Base-by-base conservation (phyloP, 441 rosid species). In the Geranium incanum region DNA sequence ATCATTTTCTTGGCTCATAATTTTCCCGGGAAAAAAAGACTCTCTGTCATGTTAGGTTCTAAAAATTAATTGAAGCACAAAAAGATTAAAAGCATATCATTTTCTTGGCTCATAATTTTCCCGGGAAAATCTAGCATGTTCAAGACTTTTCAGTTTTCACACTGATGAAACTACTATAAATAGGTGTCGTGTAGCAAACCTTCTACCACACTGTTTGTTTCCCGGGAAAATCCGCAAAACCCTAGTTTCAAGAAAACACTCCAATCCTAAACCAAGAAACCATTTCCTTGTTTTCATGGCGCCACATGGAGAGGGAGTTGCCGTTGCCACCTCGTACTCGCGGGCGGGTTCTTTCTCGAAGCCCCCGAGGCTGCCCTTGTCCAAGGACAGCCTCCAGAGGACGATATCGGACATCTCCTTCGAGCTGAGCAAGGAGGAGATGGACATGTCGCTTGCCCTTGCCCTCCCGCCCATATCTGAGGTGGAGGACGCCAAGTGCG, bases 401-500 rank as follows among this genome's bases (percentile, higher is more conserved):
- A 86, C 94, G 9, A 68, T 77, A 43, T 95, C 97, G 0, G 97
- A 92, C 72, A 79, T 90, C 71, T 75, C 94, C 0, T 79, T 84
- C 43, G 81, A 84, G 52, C 73, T 86, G 18, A 81, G 75, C 79
- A 84, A 88, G 72, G 92, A 88, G 66, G 79, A 72, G 0, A 50
- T 70, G 0, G 76, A 76, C 4, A 4, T 18, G 8, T 69, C 71
- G 7, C 60, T 72, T 23, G 66, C n/a, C 68, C 70, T 45, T 11
- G 18, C 19, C 33, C 86, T 91, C 0, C 87, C 88, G 3, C 77
- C 89, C 0, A 89, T 90, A 68, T 86, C 88, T 0, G 99, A 92
- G 79, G 95, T 90, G 0, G 91, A 86, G 73, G 89, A 89, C 48
- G 91, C 93, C 13, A 89, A 87, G 77, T 95, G 98, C 45, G 92